phyloP scores from a whole-genome alignment of 176 grass and related monocot genomes.

The Musa acuminata region DNA sequence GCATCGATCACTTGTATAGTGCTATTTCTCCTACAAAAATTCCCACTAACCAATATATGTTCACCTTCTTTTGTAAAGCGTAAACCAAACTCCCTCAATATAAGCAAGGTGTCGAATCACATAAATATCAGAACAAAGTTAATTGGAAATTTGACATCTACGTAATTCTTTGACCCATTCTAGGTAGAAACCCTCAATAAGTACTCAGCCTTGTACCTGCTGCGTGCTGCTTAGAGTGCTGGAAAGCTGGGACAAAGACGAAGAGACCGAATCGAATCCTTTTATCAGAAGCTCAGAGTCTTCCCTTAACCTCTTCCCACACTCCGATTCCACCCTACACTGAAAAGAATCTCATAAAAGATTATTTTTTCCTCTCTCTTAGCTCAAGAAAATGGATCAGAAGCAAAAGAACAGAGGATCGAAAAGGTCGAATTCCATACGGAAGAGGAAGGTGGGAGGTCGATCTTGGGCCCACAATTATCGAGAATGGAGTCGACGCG shows the following conservation, averaged over 20 bases:
- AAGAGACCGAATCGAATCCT: slow-evolving; percentile 80
- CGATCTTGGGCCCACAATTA: slow-evolving; percentile 25
- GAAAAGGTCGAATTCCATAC: neutral
- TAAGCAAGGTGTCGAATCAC: no score
- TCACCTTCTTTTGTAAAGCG: no score
- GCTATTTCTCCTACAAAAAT: no score
- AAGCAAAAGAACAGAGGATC: neutral
- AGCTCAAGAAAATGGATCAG: neutral
- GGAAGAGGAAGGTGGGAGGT: neutral
- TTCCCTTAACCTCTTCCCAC: slow-evolving; percentile 69
- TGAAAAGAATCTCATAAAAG: neutral
- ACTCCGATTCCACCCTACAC: slow-evolving; percentile 37
- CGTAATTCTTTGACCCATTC: no score
- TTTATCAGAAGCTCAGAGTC: slow-evolving; percentile 71
- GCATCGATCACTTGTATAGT: no score
- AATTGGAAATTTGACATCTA: no score
- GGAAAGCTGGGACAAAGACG: slow-evolving; percentile 64
- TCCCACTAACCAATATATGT: no score
- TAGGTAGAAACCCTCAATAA: neutral
- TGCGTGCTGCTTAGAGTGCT: slow-evolving; percentile 67
- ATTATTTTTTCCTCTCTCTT: neutral
- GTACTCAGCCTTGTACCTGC: slow-evolving; percentile 30
- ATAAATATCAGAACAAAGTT: no score
- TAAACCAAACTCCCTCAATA: no score
- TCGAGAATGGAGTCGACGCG: slow-evolving; percentile 71